Evolutionary conservation across 2,329 filamentous ascomycete species (phyloP).

Genomic region (Venturia aucupariae): DNA sequence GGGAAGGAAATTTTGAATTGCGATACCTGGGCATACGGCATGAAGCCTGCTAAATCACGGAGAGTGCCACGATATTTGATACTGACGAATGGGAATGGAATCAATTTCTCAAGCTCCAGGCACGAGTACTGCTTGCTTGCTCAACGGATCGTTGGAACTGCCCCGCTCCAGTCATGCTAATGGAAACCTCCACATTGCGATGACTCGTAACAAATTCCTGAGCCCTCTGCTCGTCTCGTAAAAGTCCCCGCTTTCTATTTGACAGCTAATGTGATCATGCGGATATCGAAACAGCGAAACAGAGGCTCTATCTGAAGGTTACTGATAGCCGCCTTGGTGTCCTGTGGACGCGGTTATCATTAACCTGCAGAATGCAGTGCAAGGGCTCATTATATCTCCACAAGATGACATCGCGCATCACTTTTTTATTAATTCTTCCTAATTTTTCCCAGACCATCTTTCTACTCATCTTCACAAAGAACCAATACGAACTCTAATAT

Average conservation of each 20-base stretch:
- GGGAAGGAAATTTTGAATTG: neutral
- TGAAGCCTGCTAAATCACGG: neutral
- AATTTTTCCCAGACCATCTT: neutral
- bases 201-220: neutral
- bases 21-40: neutral
- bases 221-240: too few species aligned
- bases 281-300: too few species aligned
- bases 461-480: neutral
- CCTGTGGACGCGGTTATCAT: neutral
- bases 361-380: neutral
- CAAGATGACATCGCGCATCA: neutral
- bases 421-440: too few species aligned
- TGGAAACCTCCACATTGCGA: neutral
- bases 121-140: neutral
- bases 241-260: neutral
- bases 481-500: neutral
- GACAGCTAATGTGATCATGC: neutral
- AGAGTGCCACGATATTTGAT: neutral
- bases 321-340: too few species aligned
- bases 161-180: neutral
- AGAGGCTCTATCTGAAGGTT: too few species aligned
- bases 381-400: neutral
- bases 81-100: neutral
- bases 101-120: neutral
- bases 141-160: neutral